Conservation (phyloP, 2,329 filamentous ascomycete species). For the Ceratocystis papillata region DNA sequence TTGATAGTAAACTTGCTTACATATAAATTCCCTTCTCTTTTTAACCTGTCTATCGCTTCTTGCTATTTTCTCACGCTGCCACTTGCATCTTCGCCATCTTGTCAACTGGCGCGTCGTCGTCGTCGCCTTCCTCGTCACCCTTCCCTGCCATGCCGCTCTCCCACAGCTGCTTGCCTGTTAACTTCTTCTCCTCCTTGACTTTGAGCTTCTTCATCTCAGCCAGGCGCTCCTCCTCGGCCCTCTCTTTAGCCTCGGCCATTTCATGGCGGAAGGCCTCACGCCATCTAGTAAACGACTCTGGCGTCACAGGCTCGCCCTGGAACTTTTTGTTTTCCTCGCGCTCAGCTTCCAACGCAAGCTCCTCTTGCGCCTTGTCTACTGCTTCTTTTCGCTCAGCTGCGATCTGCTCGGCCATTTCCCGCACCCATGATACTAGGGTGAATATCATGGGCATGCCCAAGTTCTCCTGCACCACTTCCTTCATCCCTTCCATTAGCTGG, state of each 20-base stretch:
- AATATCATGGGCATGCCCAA: slow-evolving; percentile 98
- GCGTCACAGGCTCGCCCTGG: slow-evolving; percentile 78
- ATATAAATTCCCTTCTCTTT: slow-evolving; percentile 15
- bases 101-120: slow-evolving; percentile 45
- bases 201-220: slow-evolving; percentile 69
- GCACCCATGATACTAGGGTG: slow-evolving; percentile 73
- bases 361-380: slow-evolving; percentile 47
- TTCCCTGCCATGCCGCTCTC: slow-evolving; percentile 61
- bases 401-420: slow-evolving; percentile 81
- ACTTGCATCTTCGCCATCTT: slow-evolving; percentile 63
- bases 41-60: not conserved
- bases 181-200: slow-evolving; percentile 56
- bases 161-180: slow-evolving; percentile 69
- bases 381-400: slow-evolving; percentile 62
- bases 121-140: slow-evolving; percentile 55
- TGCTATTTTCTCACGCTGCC: slow-evolving; percentile 34
- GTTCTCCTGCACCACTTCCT: slow-evolving; percentile 76
- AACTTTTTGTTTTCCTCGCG: slow-evolving; percentile 95
- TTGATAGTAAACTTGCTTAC: not conserved
- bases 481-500: slow-evolving; percentile 57
- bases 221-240: slow-evolving; percentile 62
- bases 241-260: slow-evolving; percentile 60
- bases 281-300: slow-evolving; percentile 77
- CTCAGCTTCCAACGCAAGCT: slow-evolving; percentile 51
- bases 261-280: slow-evolving; percentile 65